Evolutionary conservation across 1,284 basidiomycete genomes (phyloP), one percentile per base, ranked within the genome.

Genomic region (Sporisorium scitamineum): DNA sequence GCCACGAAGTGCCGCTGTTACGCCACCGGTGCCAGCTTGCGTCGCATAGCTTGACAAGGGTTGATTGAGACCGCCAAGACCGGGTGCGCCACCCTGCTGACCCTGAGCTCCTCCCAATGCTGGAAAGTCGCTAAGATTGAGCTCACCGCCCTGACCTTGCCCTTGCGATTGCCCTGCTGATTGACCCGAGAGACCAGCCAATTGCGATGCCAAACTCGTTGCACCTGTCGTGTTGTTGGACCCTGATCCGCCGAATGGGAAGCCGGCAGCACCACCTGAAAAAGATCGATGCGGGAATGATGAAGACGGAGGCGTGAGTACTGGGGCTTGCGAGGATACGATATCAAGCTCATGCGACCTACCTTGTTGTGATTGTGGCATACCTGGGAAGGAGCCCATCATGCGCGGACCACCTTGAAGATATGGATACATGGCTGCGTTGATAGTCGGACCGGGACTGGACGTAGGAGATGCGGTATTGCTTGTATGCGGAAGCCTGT

Each of bases 51-150:
- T 73, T 37, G 73, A 79, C 34, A 80, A 27, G 14, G 66, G 37
- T 34, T 77, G 72, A 27, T 63, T 57, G 34, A 68, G 57, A 29
- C 67, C 61, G 37, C 67, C 57, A 26, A 71, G 53, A 39, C 79
- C 63, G 4, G 74, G 66, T 29, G 65, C 66, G n/a, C 74, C 74
- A n/a, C 70, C 70, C 22, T 69, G 71, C 47, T 76, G 74, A 37
- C 56, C 66, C 44, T 72, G 70, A 8, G 52, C 70, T 32, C 63
- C 66, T 27, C 78, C 78, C 32, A 81, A 67, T 18, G 80, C 78
- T 5, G 80, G 80, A 31, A 81, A 81, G 55, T 81, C 80, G 41
- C 68, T 75, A 37, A 80, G 63, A 47, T 81, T 79, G 41, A 81
- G 67, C 37, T 76, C 69, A 2, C 65, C 65, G 0, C 74, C 74